These are phyloP conservation scores for Eutypella sp. DNA, from an alignment of 2,329 filamentous ascomycete species.

Conservation along the genomic window DNA sequence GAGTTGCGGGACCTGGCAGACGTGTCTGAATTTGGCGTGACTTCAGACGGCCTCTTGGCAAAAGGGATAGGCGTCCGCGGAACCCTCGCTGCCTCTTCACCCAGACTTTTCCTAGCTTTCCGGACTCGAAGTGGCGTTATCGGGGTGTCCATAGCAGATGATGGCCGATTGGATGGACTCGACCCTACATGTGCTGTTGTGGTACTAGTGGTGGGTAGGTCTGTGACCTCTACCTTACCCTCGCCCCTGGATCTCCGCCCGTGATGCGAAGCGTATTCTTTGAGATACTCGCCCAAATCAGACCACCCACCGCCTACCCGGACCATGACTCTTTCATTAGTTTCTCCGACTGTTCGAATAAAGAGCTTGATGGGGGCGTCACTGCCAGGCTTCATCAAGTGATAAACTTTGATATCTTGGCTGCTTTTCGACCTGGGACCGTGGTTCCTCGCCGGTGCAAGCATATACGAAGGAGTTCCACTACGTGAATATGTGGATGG, in stretches of 20 bases:
- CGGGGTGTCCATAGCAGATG: constrained; percentile 32
- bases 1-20: constrained; percentile 46
- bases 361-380: constrained; percentile 91
- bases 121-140: constrained; percentile 49
- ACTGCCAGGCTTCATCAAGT: constrained; percentile 77
- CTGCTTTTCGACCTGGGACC: constrained; percentile 45
- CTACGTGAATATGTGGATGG: constrained; percentile 42
- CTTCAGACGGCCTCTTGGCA: constrained; percentile 16
- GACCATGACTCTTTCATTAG: constrained; percentile 92
- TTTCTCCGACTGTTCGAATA: constrained; percentile 85
- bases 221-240: constrained; percentile 55
- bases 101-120: constrained; percentile 47
- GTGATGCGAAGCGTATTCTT: constrained; percentile 90
- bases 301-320: constrained; percentile 98
- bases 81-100: constrained; percentile 29
- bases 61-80: constrained; percentile 40
- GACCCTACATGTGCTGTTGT: constrained; percentile 30
- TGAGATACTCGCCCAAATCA: constrained; percentile 88
- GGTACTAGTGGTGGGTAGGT: constrained; percentile 37
- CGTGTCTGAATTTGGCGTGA: constrained; percentile 39
- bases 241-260: constrained; percentile 59
- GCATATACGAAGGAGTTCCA: constrained; percentile 56
- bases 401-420: constrained; percentile 84
- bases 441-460: constrained; percentile 54
- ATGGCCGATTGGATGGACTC: constrained; percentile 37